phyloP scores from a whole-genome alignment of 176 grass and related monocot genomes.

The Poa annua region DNA sequence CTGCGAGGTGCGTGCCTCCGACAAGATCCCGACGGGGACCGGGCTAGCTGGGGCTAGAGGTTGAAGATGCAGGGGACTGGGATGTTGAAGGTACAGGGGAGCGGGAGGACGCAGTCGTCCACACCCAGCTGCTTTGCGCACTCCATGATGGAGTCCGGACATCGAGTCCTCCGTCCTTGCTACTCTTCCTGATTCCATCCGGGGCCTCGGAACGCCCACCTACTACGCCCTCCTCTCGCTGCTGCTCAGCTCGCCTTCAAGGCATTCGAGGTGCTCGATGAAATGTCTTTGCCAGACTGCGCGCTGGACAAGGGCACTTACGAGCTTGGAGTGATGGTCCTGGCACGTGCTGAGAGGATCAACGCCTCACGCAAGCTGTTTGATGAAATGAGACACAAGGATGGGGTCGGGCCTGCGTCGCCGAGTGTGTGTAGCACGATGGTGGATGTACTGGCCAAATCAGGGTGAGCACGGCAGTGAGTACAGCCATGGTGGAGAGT shows the following conservation, averaged over 20 bases:
- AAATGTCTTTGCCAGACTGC: conserved; percentile 57
- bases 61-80: too few species aligned
- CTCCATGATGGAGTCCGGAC: too few species aligned
- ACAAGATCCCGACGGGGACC: too few species aligned
- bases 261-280: conserved; percentile 87
- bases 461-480: conserved; percentile 53
- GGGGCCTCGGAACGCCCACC: conserved; percentile 52
- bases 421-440: conserved; percentile 60
- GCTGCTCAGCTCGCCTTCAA: conserved; percentile 78
- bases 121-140: too few species aligned
- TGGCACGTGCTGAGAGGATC: conserved; percentile 75
- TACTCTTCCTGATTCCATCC: too few species aligned
- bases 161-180: too few species aligned
- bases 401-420: conserved; percentile 37
- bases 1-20: too few species aligned
- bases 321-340: conserved; percentile 74
- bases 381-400: conserved; percentile 73
- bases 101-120: too few species aligned
- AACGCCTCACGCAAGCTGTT: conserved; percentile 81
- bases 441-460: conserved; percentile 79
- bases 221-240: conserved; percentile 88
- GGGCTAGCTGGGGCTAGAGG: too few species aligned
- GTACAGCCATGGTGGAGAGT: conserved; percentile 69
- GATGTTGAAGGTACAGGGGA: too few species aligned
- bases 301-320: conserved; percentile 68